These are phyloP conservation scores for Mortierella sp. DNA, from an alignment of 371 early-diverging fungal genomes.

Conservation along the genomic window DNA sequence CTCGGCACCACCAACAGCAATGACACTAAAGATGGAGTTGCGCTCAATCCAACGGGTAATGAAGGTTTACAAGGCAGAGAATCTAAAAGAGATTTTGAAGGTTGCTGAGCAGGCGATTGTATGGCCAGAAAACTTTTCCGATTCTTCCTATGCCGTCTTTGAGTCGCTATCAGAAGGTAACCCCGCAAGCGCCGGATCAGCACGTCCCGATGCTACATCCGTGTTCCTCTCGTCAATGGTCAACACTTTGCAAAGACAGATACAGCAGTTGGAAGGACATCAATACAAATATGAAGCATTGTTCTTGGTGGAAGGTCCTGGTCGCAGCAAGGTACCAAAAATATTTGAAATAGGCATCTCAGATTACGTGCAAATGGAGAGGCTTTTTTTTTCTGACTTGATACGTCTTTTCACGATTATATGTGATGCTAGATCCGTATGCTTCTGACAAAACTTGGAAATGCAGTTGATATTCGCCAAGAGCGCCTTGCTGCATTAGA, in stretches of 20 bases:
- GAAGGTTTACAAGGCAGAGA: constrained; percentile 39
- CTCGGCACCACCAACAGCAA: constrained; percentile 27
- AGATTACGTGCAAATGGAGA: neutral
- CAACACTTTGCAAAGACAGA: constrained; percentile 27
- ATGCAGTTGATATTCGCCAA: constrained; percentile 46
- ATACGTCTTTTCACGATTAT: too few relatives aligned
- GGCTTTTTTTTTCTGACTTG: neutral
- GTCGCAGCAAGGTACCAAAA: constrained; percentile 34
- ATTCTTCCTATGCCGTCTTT: constrained; percentile 35
- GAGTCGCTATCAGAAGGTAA: constrained; percentile 30
- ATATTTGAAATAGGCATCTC: neutral
- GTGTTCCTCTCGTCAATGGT: constrained; percentile 41
- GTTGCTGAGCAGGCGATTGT: constrained; percentile 48
- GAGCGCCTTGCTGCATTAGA: constrained; percentile 31
- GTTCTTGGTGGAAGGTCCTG: constrained; percentile 44
- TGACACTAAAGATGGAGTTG: constrained; percentile 40
- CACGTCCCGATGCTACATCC: constrained; percentile 40
- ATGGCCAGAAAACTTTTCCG: constrained; percentile 49
- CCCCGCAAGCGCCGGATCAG: constrained; percentile 4
- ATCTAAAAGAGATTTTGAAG: constrained; percentile 50
- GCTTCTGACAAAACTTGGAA: constrained; percentile 52
- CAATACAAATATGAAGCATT: constrained; percentile 44
- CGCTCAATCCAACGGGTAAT: constrained; percentile 47
- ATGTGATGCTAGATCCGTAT: constrained; percentile 31
- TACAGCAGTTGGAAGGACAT: constrained; percentile 41